Base-by-base conservation (phyloP, 1,139 yeast genomes). In the Zygotorulaspora mrakii region DNA sequence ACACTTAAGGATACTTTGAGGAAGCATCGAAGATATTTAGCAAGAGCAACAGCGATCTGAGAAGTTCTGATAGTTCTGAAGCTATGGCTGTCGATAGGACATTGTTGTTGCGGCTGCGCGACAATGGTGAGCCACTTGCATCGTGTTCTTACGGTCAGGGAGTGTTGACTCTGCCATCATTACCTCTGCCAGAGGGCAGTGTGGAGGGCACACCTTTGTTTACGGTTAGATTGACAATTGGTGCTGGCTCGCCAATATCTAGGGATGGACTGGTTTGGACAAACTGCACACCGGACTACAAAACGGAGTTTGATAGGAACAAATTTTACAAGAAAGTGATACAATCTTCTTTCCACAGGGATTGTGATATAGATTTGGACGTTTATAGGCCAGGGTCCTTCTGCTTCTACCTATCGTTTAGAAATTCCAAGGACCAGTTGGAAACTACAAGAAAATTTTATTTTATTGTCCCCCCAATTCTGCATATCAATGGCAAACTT, bases 401-500 rank as follows among this genome's bases (percentile, higher is more conserved):
- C 62, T 73, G 83, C 46, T 89, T 75, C 59, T 82, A 76, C 55
- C 65, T 80, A 13, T 67, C 77, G 14, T 79, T 76, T 54, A 63
- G 68, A 25, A 65, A 65, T 22, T 64, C 59, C 11, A 39, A 60
- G 7, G 61, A 57, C 8, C 55, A 65, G 31, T 49, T 69, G 34
- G 59, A 59, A 18, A 65, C 73, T 2, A 79, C 94, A 2, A 67
- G 77, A 20, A 71, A 75, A 53, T 78, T 68, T 62, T 82, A 86
- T 64, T 85, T 89, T 62, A 82, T 78, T 29, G 95, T 84, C 5
- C 88, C 91, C 2, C 94, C 96, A 3, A 77, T 80, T 17, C 71
- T 91, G 46, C 66, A 68, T 31, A 67, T 85, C 43, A 71, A 76
- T 38, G 77, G 69, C 28, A 61, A 70, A 21, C 78, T 73, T 50